Percentiles rank a stretch among this genome's conserved stretches.
These are phyloP conservation scores for Boletus rubropictus DNA, from an alignment of 768 basidiomycete genomes.

Conservation along the genomic window DNA sequence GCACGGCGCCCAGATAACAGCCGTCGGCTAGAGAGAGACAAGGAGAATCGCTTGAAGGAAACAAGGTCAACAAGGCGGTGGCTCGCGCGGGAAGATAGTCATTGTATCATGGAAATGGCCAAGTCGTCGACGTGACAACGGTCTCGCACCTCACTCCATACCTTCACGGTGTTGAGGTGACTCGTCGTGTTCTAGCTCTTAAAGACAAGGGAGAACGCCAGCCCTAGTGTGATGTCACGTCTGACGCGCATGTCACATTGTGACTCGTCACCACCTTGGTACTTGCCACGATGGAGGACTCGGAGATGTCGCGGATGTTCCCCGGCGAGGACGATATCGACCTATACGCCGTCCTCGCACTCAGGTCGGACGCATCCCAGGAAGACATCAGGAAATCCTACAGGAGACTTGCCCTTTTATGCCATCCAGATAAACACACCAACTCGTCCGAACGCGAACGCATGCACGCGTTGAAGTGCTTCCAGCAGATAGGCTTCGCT, in stretches of 20 bases:
- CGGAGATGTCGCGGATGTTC: conserved; percentile 64
- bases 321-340: conserved; percentile 65
- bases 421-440: conserved; percentile 90
- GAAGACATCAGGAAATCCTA: conserved; percentile 83
- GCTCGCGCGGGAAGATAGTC: too few species aligned
- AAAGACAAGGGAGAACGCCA: too few species aligned
- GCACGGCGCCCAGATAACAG: not conserved
- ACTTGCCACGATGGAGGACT: conserved; percentile 61
- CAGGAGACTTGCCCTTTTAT: conserved; percentile 70
- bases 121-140: too few species aligned
- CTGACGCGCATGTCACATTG: conserved; percentile 4
- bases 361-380: conserved; percentile 46
- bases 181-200: too few species aligned
- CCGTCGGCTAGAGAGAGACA: conserved; percentile 3
- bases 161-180: too few species aligned
- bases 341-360: conserved; percentile 68
- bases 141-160: too few species aligned
- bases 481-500: conserved; percentile 92
- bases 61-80: conserved; percentile 4
- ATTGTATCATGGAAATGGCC: conserved; percentile 4
- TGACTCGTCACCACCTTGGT: not conserved
- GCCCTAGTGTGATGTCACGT: not conserved
- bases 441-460: conserved; percentile 52
- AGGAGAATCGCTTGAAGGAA: not conserved
- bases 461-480: conserved; percentile 66